Base-by-base conservation (phyloP, 768 basidiomycete species). In the Sporobolomyces phaffii region DNA sequence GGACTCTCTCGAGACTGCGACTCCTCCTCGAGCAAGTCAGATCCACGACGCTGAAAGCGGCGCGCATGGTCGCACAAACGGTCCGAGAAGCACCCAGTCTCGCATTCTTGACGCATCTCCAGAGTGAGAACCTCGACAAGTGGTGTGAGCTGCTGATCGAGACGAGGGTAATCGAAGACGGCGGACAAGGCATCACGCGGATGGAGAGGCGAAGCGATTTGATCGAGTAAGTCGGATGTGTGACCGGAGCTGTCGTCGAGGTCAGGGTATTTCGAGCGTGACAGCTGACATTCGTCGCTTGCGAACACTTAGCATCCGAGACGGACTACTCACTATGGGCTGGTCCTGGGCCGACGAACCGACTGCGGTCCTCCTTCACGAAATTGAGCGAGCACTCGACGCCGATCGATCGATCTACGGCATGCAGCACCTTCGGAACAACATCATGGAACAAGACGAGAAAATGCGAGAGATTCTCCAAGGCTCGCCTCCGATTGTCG, bases 321-420 rank as follows among this genome's bases (percentile, higher is more conserved):
- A 60, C 14, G 70, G 70, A 0, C 53, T 71, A 26, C 60, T 64
- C 47, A 64, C 62, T 41, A 67, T 67, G 65, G 70, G 65, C 5
- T 70, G 69, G 69, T 56, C 57, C 28, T 70, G 62, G 61, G 56
- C 58, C 7, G 65, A 66, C 65, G 65, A 57, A 38, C 58, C 28
- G 51, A 66, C 65, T 5, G 38, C 41, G 50, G 11, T 9, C 22
- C 41, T 22, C 26, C 40, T 66, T 26, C 0, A 41, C 9, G 26
- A 53, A 0, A 44, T 70, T 48, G 69, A 70, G 14, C 14, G 24
- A n/a, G 52, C 57, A 0, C 61, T 70, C 28, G 57, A 22, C 53
- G 6, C 24, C 38, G 18, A 31, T 40, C 28, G 38, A 53, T 22
- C 52, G 13, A 8, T 4, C 9, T 41, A 43, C 18, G 57, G n/a